These are phyloP conservation scores for Microsporum ferrugineum DNA, from an alignment of 2,329 filamentous ascomycete species.

Conservation along the genomic window DNA sequence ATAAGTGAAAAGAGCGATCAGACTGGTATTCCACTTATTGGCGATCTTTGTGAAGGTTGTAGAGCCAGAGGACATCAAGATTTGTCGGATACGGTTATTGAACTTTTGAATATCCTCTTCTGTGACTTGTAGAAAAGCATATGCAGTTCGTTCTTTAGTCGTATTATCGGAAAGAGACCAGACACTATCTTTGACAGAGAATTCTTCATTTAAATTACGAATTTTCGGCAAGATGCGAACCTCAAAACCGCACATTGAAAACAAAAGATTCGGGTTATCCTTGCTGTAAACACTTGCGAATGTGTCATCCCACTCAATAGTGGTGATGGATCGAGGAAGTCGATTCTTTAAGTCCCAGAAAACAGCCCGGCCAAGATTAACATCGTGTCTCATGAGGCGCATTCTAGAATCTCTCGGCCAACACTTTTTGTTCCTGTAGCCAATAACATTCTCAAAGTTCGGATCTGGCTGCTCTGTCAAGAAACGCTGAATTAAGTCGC, in stretches of 20 bases:
- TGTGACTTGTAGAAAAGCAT: slow-evolving; percentile 94
- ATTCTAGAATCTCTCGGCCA: slow-evolving; percentile 97
- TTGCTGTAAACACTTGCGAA: slow-evolving; percentile 96
- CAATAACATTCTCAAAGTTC: slow-evolving; percentile 98
- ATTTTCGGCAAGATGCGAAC: slow-evolving; percentile 93
- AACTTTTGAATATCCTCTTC: slow-evolving; percentile 98
- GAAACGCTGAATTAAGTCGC: slow-evolving; percentile 94
- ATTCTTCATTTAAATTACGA: slow-evolving; percentile 90
- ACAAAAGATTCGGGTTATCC: slow-evolving; percentile 92
- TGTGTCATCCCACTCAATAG: slow-evolving; percentile 97
- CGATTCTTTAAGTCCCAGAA: slow-evolving; percentile 99
- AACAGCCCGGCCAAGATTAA: slow-evolving; percentile 90
- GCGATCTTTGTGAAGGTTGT: slow-evolving; percentile 99
- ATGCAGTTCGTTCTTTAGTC: slow-evolving; percentile 90
- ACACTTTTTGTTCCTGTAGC: slow-evolving; percentile 98
- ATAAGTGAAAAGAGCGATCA: slow-evolving; percentile 96
- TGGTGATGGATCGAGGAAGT: slow-evolving; percentile 84
- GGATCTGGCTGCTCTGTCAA: slow-evolving; percentile 96
- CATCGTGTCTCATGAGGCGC: slow-evolving; percentile 96
- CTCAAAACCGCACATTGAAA: slow-evolving; percentile 97
- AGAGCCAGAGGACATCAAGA: slow-evolving; percentile 98
- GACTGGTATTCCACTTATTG: slow-evolving; percentile 98
- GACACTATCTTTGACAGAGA: slow-evolving; percentile 93
- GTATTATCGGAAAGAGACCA: slow-evolving; percentile 96
- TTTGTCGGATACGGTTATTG: slow-evolving; percentile 96